Base-by-base conservation (phyloP, 169 alveolate genomes). In the Plasmodium inui region DNA sequence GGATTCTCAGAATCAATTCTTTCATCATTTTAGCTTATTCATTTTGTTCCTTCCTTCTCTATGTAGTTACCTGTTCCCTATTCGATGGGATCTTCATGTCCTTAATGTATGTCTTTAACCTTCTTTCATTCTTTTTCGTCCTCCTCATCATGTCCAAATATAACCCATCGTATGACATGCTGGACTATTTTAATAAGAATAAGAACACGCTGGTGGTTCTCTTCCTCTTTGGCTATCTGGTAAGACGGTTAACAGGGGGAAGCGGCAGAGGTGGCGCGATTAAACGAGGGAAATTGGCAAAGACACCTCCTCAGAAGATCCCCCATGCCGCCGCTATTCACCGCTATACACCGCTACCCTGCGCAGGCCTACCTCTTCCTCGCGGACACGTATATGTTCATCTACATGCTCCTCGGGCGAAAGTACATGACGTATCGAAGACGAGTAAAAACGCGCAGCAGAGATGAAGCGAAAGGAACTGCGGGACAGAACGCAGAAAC, bases 71-170 rank as follows among this genome's bases (percentile, higher is more conserved):
- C 10, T 55, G 81, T 22, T 86, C 93, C 28, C 7, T 74, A 12
- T 76, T 86, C 71, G 93, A 86, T 74, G 93, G 82, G 12, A 17
- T 86, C 22, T 86, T 86, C 46, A 86, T 86, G 93, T 78, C 44
- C 39, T 1, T 86, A 4, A 8, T 86, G 26, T 78, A 76, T 39
- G 34, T 44, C 46, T 86, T 78, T 28, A 86, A 86, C 57, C 26
- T 86, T 5, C 1, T 55, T 0, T 86, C 93, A 0, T 86, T 76
- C 67, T 50, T 73, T n/a, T 76, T 86, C 19, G 79, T 44, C 17
- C 70, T 86, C 19, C 55, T 86, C 34, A 76, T 76, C 9, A 17
- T 86, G 30, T 41, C 93, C 2, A 74, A 74, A 10, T 76, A 74
- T 17, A 74, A 28, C 30, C 93, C 93, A 1, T 32, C 93, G n/a